Base-by-base conservation (phyloP, 2,329 filamentous ascomycete genomes). In the Pyrenochaeta sp. region DNA sequence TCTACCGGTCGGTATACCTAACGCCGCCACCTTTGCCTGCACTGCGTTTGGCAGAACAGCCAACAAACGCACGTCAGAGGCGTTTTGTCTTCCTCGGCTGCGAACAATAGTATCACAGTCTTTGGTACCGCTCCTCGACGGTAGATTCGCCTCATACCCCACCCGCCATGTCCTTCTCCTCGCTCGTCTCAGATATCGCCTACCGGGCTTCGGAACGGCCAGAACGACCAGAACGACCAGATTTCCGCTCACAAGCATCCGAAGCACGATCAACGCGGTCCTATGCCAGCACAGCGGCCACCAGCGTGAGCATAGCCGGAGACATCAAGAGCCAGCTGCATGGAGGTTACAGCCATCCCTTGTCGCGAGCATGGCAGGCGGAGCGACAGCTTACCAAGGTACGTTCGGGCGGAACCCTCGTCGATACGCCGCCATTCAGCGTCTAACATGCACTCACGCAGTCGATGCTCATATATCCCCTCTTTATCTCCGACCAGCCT, bases 391-490 rank as follows among this genome's bases (percentile, higher is more conserved):
- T 83, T 64, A 83, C 81, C 53, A 82, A 82, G 74, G 77, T 78
- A 44, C 44, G 68, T 41, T 47, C 48, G 47, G 35, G 51, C 52
- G 11, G 39, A 33, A 32, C n/a, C n/a, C n/a, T n/a, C n/a, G 30
- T 39, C 10, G 32, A 35, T 17, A 32, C 10, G 18, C 23, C 37
- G 33, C 33, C 21, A 35, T 21, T 18, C 47, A 39, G 45, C 23
- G 47, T 51, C 67, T 72, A 43, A 74, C 60, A 54, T 36, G 2
- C 39, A 17, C 31, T n/a, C n/a, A n/a, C 2, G 29, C 68, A 97
- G 92, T 95, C 93, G 32, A 98, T 98, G 95, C 89, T 99, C 69
- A 97, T 99, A 71, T 98, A 96, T 79, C 95, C 95, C 11, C 85
- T 99, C 63, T 99, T 99, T 81, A 87, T 99, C 62, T 96, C 95